Evolutionary conservation across 2,329 filamentous ascomycete genomes (phyloP).

Genomic region (Dactylellina haptotyla): DNA sequence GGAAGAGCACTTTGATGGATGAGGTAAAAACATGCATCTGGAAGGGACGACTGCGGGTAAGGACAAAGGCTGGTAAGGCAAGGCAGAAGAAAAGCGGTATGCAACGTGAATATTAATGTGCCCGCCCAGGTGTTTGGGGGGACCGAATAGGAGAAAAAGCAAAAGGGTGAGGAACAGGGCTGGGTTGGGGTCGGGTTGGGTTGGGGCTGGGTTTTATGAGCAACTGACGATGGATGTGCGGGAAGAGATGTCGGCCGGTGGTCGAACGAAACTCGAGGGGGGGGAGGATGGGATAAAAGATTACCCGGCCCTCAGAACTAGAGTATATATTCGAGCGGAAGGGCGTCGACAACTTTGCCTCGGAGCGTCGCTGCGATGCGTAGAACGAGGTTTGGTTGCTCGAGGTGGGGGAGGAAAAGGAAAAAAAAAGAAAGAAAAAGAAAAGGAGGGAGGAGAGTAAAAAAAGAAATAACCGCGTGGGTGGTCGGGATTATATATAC

Average conservation of each 20-base stretch:
- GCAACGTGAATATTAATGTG: constrained; percentile 40
- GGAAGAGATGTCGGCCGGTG: constrained; percentile 13
- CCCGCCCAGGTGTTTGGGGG: constrained; percentile 30
- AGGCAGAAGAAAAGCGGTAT: constrained; percentile 21
- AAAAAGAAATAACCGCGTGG: constrained; percentile 55
- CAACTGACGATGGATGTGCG: constrained; percentile 13
- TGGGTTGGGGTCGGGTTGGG: constrained; percentile 15
- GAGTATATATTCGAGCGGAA: no score
- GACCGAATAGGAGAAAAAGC: constrained; percentile 3
- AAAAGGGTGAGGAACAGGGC: constrained; percentile 25
- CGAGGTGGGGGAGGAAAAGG: constrained; percentile 39
- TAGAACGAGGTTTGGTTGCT: constrained; percentile 22
- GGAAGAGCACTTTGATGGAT: constrained; percentile 14
- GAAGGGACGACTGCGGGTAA: constrained; percentile 13
- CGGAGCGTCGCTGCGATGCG: constrained; percentile 43
- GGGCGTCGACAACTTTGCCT: constrained; percentile 43
- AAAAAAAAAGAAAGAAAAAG: constrained; percentile 44
- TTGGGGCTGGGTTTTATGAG: neutral
- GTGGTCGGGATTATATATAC: constrained; percentile 51
- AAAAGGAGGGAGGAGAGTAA: constrained; percentile 44
- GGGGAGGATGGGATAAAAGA: constrained; percentile 24
- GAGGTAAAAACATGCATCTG: constrained; percentile 16
- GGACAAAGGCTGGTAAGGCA: constrained; percentile 21
- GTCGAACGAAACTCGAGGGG: constrained; percentile 7
- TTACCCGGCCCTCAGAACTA: constrained; percentile 4